Evolutionary conservation across 768 basidiomycete species (phyloP), one percentile per base, ranked within the genome.

Genomic region (Podaxis sp.): DNA sequence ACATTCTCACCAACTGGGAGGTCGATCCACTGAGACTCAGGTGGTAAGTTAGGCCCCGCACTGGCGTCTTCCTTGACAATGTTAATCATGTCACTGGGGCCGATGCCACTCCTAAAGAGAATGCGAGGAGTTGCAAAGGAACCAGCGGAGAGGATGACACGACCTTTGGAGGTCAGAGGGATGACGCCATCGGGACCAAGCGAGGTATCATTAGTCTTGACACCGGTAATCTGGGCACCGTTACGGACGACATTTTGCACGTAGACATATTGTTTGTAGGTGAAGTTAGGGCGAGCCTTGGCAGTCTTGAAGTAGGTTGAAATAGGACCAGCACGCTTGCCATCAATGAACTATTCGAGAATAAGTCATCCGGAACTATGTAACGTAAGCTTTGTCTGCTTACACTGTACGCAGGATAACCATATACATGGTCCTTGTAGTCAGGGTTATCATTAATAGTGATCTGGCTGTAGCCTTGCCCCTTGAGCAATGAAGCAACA

Each of bases 291-390:
- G 28, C 87, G 81, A 12, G 78, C 75, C 58, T 74, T 73, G 4
- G 87, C 84, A 20, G 85, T 82, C 61, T 82, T 78, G 69, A 83
- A 81, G 73, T 87, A 88, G 4, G 85, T 85, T 6, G 82, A 80
- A 15, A 87, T 83, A 10, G 85, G 83, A 0, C 86, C 87, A 11
- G 78, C 83, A 53, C 80, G 80, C 63, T 79, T 80, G n/a, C 81
- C 80, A 41, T 74, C 71, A 11, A 79, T 63, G 70, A 80, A 82
- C 79, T 81, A 56, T 3, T 41, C 4, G 13, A 0, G 6, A 46
- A 7, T 17, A 46, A 10, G 38, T 3, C 37, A 20, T 46, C 49
- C 15, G 20, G 38, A n/a, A 40, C 28, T 20, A 1, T 57, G 2
- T 52, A 10, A 22, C 3, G 12, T 20, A 28, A 20, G 33, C 20